Evolutionary conservation across 129 eudicot genomes (phyloP).

Genomic region (Flaveria bidentis): DNA sequence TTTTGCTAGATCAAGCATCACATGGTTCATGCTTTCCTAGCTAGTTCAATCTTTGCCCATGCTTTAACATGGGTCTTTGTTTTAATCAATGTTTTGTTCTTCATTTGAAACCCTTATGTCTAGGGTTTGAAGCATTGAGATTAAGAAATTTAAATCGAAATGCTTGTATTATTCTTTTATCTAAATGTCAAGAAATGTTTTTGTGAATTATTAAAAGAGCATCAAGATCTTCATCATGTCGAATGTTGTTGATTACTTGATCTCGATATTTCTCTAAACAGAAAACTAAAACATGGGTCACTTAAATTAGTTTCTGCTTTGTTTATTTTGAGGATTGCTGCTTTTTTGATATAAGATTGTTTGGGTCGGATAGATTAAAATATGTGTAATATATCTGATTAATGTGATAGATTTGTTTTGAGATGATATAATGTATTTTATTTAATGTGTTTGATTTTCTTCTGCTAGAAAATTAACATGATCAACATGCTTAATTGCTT

Average conservation of each 20-base stretch:
- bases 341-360: not conserved
- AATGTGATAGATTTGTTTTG: not conserved
- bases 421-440: not conserved
- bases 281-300: not conserved
- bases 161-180: conserved; percentile 17
- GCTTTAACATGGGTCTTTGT: conserved; percentile 5
- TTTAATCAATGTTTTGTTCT: not conserved
- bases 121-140: conserved; percentile 33
- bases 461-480: not conserved
- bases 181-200: not conserved
- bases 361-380: not conserved
- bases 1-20: conserved; percentile 36
- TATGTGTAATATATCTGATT: not conserved
- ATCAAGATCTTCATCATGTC: not conserved
- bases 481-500: too few species aligned
- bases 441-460: not conserved
- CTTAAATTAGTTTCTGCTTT: not conserved
- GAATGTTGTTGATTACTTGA: not conserved
- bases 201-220: not conserved
- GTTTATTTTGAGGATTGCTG: not conserved
- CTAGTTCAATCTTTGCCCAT: not conserved
- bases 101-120: conserved; percentile 26
- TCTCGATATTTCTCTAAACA: not conserved
- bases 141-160: conserved; percentile 1
- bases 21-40: conserved; percentile 21